phyloP scores from a whole-genome alignment of 257 asterid genomes.

The Striga asiatica region DNA sequence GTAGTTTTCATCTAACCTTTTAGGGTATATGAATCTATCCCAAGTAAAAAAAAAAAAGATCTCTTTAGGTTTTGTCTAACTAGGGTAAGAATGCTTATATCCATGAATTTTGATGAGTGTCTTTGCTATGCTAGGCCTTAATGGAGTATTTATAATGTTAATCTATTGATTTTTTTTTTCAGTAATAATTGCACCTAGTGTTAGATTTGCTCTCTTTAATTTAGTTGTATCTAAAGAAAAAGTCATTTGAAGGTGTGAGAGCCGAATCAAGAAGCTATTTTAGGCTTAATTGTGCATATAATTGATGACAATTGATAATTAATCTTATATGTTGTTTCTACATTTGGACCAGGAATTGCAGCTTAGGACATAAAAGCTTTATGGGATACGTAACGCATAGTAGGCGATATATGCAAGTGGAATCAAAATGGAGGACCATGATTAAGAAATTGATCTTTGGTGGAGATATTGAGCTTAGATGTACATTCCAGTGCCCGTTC shows the following conservation, averaged over 20 bases:
- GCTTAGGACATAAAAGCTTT: conserved; percentile 47
- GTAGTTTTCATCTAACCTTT: too few species aligned
- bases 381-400: conserved; percentile 25
- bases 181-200: too few species aligned
- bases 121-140: too few species aligned
- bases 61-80: too few species aligned
- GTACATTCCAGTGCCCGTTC: conserved; percentile 24
- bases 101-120: too few species aligned
- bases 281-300: neutral
- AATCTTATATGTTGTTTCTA: neutral
- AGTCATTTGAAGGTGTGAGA: neutral
- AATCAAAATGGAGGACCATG: conserved; percentile 19
- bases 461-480: conserved; percentile 30
- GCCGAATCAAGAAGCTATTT: neutral
- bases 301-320: neutral
- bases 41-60: too few species aligned
- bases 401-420: conserved; percentile 31
- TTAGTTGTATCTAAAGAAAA: too few species aligned
- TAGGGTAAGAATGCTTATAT: too few species aligned
- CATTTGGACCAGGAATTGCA: conserved; percentile 56
- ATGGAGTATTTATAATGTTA: neutral
- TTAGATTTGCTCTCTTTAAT: too few species aligned
- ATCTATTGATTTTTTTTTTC: too few species aligned
- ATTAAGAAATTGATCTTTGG: conserved; percentile 19
- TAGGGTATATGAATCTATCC: too few species aligned